Evolutionary conservation across 2,329 filamentous ascomycete species (phyloP).

Genomic region (Pestalotiopsis sp.): DNA sequence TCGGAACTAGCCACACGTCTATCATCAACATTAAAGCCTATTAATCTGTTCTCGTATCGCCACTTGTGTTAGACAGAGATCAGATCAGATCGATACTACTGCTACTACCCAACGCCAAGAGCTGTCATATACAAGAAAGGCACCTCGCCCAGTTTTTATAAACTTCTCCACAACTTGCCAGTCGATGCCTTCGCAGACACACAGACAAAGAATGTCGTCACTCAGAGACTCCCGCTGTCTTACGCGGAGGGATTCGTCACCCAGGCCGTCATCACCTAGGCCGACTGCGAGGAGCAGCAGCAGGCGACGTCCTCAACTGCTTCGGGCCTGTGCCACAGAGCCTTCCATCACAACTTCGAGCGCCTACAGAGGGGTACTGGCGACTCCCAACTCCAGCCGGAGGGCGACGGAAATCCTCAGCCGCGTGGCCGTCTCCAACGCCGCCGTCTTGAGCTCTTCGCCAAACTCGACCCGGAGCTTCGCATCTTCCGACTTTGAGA

Average conservation of each 20-base stretch:
- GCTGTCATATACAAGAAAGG: not conserved
- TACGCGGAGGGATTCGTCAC: constrained; percentile 40
- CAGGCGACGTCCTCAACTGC: constrained; percentile 51
- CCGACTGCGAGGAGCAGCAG: constrained; percentile 26
- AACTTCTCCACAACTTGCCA: not conserved
- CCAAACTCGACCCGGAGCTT: constrained; percentile 36
- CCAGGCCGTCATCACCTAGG: constrained; percentile 42
- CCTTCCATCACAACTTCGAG: constrained; percentile 59
- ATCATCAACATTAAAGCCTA: not conserved
- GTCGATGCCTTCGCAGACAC: not conserved
- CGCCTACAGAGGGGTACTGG: constrained; percentile 50
- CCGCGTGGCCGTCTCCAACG: constrained; percentile 51
- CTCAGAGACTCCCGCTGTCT: constrained; percentile 35
- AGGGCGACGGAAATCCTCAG: constrained; percentile 56
- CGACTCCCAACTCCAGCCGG: constrained; percentile 47
- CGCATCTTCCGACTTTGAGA: constrained; percentile 29
- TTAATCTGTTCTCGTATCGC: not conserved
- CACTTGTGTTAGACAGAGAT: not conserved
- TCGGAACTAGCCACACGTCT: not conserved
- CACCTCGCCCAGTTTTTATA: not conserved
- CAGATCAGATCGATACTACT: too few relatives aligned
- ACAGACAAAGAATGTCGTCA: constrained; percentile 34
- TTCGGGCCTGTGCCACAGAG: constrained; percentile 56
- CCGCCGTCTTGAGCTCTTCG: constrained; percentile 27
- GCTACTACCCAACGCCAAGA: not conserved